Evolutionary conservation across 306 rosid species (phyloP), one percentile per base, ranked within the genome.

Genomic region (Medicago lupulina): DNA sequence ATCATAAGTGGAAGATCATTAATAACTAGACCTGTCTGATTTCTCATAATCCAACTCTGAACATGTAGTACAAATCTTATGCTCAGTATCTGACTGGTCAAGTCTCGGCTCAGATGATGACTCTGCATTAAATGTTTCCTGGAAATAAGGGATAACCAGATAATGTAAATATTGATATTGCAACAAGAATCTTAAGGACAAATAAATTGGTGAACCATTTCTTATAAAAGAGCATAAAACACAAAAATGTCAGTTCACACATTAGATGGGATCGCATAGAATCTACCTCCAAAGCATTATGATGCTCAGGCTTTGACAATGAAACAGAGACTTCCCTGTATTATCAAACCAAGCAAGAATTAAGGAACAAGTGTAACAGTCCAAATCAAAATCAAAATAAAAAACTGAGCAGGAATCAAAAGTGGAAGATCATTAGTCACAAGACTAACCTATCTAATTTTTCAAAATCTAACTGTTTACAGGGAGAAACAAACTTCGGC

Each of bases 401-500:
- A 21, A 46, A 34, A 34, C 38, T 2, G 38, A 6, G 38, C 3
- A 34, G 38, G 38, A 46, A 78, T 28, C 25, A 50, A 36, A 34
- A 7, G 61, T 6, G 8, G 7, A 71, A 51, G 49, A 79, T 62
- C 62, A 51, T 16, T 47, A 54, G 28, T 59, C 75, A 78, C 60
- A 55, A 61, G 61, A 82, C 93, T 72, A 53, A 89, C 98, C 97
- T 85, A 65, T 83, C 75, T 54, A 91, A 89, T 73, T 79, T 83
- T 75, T 78, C 86, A 25, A 66, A 61, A 70, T 64, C 38, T 34
- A 34, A 61, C 10, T 11, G 44, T 6, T 74, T 61, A 74, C 62
- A 16, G 3, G 68, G 49, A 57, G 81, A 40, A 43, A 38, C 60
- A 70, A 69, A 80, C 34, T 7, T 1, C 38, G 7, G 38, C 77